Evolutionary conservation across 2,329 filamentous ascomycete genomes (phyloP).

Genomic region (Colletotrichum trifolii): DNA sequence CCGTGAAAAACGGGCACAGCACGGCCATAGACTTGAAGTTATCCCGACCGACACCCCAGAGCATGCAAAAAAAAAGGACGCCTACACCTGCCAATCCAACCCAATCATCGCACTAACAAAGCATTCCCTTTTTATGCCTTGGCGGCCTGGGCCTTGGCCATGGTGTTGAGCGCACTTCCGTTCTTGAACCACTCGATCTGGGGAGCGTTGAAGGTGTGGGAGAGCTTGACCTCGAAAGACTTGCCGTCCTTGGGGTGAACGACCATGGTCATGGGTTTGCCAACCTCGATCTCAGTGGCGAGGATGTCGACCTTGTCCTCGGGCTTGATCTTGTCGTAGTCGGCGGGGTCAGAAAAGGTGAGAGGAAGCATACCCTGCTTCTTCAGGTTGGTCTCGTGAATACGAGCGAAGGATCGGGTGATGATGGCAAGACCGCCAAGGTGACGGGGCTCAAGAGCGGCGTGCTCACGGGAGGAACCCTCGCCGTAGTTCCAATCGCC

Average conservation of each 20-base stretch:
- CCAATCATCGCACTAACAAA: conserved; percentile 21
- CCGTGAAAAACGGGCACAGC: conserved; percentile 31
- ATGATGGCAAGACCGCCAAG: conserved; percentile 98
- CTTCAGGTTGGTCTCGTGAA: conserved; percentile 99
- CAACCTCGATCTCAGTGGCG: conserved; percentile 89
- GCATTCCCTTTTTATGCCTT: conserved; percentile 44
- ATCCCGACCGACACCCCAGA: conserved; percentile 33
- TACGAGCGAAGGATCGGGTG: conserved; percentile 95
- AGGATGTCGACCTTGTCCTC: conserved; percentile 91
- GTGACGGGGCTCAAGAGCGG: conserved; percentile 96
- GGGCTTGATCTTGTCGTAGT: conserved; percentile 97
- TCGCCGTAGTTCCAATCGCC: conserved; percentile 99
- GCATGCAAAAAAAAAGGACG: conserved; percentile 41
- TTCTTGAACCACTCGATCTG: conserved; percentile 99
- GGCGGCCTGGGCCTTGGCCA: conserved; percentile 75
- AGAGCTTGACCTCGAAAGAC: conserved; percentile 83
- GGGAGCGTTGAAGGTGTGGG: conserved; percentile 97
- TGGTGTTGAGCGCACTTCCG: conserved; percentile 96
- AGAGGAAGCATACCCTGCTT: conserved; percentile 99
- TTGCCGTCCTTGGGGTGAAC: conserved; percentile 90
- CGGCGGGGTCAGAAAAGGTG: conserved; percentile 92
- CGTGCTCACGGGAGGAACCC: conserved; percentile 97
- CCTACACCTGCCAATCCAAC: conserved; percentile 42
- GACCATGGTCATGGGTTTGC: conserved; percentile 89
- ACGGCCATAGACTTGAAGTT: conserved; percentile 30